phyloP scores from a whole-genome alignment of 345 rosid species.

The Passiflora organensis region DNA sequence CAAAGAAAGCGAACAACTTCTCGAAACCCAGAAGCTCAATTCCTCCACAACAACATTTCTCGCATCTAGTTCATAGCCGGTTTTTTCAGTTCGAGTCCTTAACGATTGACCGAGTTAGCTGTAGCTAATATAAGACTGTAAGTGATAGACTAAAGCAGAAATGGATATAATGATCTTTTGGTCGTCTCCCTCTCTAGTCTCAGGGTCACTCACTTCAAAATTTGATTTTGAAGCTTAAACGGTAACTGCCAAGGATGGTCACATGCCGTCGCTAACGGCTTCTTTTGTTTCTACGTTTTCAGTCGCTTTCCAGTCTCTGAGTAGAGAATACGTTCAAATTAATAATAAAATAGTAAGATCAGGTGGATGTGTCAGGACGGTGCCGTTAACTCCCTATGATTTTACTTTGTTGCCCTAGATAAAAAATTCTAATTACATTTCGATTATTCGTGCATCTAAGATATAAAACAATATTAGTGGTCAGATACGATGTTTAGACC shows the following conservation, averaged over 20 bases:
- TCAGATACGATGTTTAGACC: too few relatives aligned
- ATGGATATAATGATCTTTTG: too few relatives aligned
- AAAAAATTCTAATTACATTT: too few relatives aligned
- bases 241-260: conserved; percentile 20
- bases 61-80: too few relatives aligned
- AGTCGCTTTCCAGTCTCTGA: conserved; percentile 10
- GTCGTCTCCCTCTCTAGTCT: conserved; percentile 8
- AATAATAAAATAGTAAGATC: conserved; percentile 23
- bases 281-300: conserved; percentile 12
- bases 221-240: conserved; percentile 35
- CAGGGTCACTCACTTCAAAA: conserved; percentile 6
- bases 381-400: not conserved
- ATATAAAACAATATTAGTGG: too few relatives aligned
- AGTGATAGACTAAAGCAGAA: too few relatives aligned
- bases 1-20: not conserved
- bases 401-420: conserved; percentile 6
- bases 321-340: conserved; percentile 39
- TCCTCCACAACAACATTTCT: not conserved
- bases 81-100: too few relatives aligned
- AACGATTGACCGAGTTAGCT: too few relatives aligned
- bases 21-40: conserved; percentile 11
- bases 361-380: not conserved
- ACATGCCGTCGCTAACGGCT: conserved; percentile 40
- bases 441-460: too few relatives aligned
- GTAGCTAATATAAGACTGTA: too few relatives aligned